A percentile compares a stretch with the other conserved stretches of the same genome.
Evolutionary conservation across 495 filamentous ascomycete species (phyloP).

Genomic region (Talaromyces proteolyticus): DNA sequence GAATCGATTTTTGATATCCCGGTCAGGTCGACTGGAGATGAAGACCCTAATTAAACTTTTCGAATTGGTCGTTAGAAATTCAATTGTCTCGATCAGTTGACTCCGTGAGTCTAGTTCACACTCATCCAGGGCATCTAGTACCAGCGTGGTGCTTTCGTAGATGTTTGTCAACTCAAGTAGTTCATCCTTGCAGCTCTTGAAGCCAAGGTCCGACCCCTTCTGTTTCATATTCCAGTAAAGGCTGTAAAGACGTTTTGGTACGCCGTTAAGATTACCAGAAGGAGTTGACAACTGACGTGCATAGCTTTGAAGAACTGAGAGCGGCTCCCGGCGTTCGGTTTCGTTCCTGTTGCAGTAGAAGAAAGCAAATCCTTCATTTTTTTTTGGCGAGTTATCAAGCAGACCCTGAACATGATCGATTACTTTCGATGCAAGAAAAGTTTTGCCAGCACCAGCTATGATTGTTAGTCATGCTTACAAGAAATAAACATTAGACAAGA

Average conservation of each 20-base stretch:
- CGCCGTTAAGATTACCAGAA: conserved; percentile 1
- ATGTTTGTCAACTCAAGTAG: conserved; percentile 11
- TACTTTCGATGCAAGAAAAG: conserved; percentile 26
- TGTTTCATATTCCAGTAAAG: conserved; percentile 7
- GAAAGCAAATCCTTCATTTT: conserved; percentile 28
- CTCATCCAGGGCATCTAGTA: conserved; percentile 45
- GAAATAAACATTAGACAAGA: background rate
- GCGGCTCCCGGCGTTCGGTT: conserved; percentile 17
- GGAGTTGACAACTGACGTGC: conserved; percentile 29
- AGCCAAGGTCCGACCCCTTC: conserved; percentile 12
- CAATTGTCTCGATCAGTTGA: conserved; percentile 23
- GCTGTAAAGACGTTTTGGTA: conserved; percentile 11
- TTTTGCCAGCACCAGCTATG: conserved; percentile 28
- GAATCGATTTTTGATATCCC: conserved; percentile 21
- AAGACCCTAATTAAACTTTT: conserved; percentile 31
- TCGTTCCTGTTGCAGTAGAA: conserved; percentile 36
- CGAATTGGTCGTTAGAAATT: conserved; percentile 17
- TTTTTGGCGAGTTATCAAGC: conserved; percentile 7
- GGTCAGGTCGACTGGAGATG: conserved; percentile 37
- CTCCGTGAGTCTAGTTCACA: conserved; percentile 22
- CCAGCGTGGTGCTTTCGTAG: conserved; percentile 18
- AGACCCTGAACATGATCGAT: conserved; percentile 19
- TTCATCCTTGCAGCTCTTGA: conserved; percentile 16
- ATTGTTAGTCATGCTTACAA: background rate
- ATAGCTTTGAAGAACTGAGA: conserved; percentile 26